These are phyloP conservation scores for Chlorokybus atmophyticus DNA, from an alignment of 139 green algal species.

Conservation along the genomic window DNA sequence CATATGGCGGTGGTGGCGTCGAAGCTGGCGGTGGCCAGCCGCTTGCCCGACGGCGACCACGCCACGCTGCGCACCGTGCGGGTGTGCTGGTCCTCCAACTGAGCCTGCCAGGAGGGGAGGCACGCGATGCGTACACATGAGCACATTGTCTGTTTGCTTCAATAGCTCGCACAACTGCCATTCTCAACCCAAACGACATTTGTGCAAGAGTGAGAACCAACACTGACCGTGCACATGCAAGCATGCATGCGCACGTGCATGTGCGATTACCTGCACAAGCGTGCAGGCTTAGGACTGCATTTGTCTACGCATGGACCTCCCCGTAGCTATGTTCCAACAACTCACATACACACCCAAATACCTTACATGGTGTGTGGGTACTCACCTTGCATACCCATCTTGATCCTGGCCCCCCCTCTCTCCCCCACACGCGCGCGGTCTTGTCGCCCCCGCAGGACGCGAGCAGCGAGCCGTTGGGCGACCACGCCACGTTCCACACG, in stretches of 20 bases:
- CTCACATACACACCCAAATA: too few relatives aligned
- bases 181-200: too few relatives aligned
- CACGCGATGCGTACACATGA: too few relatives aligned
- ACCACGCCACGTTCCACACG: conserved; percentile 74
- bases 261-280: too few relatives aligned
- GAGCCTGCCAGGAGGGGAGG: not conserved
- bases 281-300: too few relatives aligned
- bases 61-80: conserved; percentile 52
- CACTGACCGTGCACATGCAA: too few relatives aligned
- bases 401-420: not conserved
- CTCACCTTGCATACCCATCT: conserved; percentile 2
- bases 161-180: too few relatives aligned
- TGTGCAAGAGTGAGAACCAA: too few relatives aligned
- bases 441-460: conserved; percentile 79
- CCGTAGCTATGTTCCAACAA: too few relatives aligned
- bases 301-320: too few relatives aligned
- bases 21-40: conserved; percentile 76
- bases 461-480: conserved; percentile 52
- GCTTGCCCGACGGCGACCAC: conserved; percentile 65
- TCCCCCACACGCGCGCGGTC: conserved; percentile 74
- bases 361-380: not conserved
- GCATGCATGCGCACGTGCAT: too few relatives aligned
- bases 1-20: conserved; percentile 75
- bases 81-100: conserved; percentile 48
- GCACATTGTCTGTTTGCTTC: too few relatives aligned